Conservation (phyloP, 2,329 filamentous ascomycete species). For the Phoma sp. region DNA sequence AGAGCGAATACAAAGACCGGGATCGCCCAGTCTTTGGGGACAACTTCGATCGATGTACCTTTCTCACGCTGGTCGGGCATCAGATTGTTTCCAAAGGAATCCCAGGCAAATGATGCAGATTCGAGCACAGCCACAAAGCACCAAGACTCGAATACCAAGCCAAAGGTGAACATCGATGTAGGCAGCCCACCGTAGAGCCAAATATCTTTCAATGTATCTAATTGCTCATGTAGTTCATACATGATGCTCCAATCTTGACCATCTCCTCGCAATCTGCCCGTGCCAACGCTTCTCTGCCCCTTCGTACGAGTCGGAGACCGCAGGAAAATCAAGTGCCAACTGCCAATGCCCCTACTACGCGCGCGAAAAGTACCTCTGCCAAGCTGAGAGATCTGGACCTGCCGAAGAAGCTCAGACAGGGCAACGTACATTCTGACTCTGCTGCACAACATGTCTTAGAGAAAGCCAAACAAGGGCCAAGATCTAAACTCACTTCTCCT, state of each 20-base stretch:
- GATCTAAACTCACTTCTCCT: neutral
- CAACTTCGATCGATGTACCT: constrained; percentile 59
- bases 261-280: neutral
- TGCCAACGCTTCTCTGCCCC: neutral
- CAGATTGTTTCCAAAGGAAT: neutral
- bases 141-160: neutral
- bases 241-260: neutral
- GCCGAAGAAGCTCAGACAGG: neutral
- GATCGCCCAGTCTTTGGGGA: constrained; percentile 13
- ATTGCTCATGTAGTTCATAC: constrained; percentile 4
- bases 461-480: neutral
- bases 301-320: neutral
- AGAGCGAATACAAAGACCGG: neutral
- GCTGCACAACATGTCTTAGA: neutral
- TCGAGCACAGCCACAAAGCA: too few relatives aligned
- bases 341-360: neutral
- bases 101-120: too few relatives aligned
- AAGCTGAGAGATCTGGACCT: neutral
- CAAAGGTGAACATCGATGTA: neutral
- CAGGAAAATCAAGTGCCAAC: neutral
- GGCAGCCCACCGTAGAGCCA: constrained; percentile 1
- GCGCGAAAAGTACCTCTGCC: neutral
- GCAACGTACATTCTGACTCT: neutral
- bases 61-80: constrained; percentile 47
- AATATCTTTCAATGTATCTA: neutral